phyloP scores from a whole-genome alignment of 2,329 filamentous ascomycete genomes.

The Cryphonectria radicalis region DNA sequence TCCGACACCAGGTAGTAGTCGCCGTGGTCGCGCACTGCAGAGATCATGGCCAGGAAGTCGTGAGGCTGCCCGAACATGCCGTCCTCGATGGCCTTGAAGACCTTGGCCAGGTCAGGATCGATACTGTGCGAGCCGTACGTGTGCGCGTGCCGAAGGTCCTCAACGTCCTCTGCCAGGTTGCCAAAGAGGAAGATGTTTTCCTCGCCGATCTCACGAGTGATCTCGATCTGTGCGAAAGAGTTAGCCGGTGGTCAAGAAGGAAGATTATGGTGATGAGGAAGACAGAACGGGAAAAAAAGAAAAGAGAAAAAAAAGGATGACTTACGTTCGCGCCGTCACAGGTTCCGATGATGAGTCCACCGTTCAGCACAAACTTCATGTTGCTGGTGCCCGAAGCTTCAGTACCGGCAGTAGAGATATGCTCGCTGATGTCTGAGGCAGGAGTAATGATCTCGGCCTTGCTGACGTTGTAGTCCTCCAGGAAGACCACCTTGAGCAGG shows the following conservation, averaged over 20 bases:
- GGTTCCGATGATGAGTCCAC: constrained; percentile 95
- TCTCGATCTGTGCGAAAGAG: constrained; percentile 72
- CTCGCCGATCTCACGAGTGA: constrained; percentile 94
- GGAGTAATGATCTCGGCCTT: constrained; percentile 97
- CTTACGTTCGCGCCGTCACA: constrained; percentile 96
- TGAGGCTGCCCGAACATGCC: constrained; percentile 80
- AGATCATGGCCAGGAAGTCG: constrained; percentile 81
- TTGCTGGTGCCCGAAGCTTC: constrained; percentile 91
- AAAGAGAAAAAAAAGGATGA: constrained; percentile 30
- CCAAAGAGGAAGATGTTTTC: constrained; percentile 99
- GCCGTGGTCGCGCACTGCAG: constrained; percentile 86
- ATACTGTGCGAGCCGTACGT: constrained; percentile 80
- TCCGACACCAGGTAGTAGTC: constrained; percentile 98
- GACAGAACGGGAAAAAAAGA: background rate
- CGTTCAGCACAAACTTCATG: constrained; percentile 99
- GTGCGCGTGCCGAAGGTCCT: constrained; percentile 90
- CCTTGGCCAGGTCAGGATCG: constrained; percentile 75
- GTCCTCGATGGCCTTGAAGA: constrained; percentile 81
- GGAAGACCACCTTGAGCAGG: constrained; percentile 92
- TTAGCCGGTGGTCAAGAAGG: constrained; percentile 25
- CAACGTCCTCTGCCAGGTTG: constrained; percentile 92
- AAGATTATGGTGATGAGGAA: background rate
- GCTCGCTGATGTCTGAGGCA: constrained; percentile 94
- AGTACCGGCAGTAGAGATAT: constrained; percentile 97
- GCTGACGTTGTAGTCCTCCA: constrained; percentile 99